phyloP scores from a whole-genome alignment of 305 asterid species.

The Euphrasia arctica region DNA sequence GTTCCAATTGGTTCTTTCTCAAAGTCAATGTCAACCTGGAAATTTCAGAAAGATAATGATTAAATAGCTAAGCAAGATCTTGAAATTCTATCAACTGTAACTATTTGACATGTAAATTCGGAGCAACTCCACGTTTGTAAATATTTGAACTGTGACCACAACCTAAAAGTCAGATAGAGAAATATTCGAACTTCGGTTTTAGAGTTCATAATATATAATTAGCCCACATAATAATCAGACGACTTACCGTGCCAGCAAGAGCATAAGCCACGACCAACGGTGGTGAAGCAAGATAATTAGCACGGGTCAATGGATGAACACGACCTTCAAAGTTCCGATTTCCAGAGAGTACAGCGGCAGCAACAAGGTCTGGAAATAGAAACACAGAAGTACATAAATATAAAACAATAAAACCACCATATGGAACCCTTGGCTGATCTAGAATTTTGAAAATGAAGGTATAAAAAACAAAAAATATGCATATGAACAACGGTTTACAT shows the following conservation, averaged over 20 bases:
- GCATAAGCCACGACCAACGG: constrained; percentile 89
- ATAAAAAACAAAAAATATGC: no score
- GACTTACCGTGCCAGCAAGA: constrained; percentile 85
- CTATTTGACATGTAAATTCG: background rate
- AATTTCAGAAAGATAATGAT: constrained; percentile 16
- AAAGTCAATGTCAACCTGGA: constrained; percentile 85
- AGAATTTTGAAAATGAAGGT: no score
- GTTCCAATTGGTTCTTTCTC: constrained; percentile 87
- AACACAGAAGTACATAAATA: constrained; percentile 10
- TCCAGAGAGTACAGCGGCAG: constrained; percentile 91
- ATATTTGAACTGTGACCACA: background rate
- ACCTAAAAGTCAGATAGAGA: background rate
- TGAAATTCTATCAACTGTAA: background rate
- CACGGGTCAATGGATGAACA: constrained; percentile 87
- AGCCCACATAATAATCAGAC: background rate
- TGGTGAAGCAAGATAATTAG: constrained; percentile 86
- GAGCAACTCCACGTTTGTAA: background rate
- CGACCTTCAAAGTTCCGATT: constrained; percentile 92
- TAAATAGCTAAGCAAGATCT: background rate
- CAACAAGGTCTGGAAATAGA: constrained; percentile 60
- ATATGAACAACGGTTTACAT: no score
- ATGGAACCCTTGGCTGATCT: no score
- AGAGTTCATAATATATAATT: background rate
- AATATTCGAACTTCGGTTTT: background rate
- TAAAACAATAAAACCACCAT: background rate